These are phyloP conservation scores for Linum lewisii DNA, from an alignment of 345 rosid species.

Conservation along the genomic window DNA sequence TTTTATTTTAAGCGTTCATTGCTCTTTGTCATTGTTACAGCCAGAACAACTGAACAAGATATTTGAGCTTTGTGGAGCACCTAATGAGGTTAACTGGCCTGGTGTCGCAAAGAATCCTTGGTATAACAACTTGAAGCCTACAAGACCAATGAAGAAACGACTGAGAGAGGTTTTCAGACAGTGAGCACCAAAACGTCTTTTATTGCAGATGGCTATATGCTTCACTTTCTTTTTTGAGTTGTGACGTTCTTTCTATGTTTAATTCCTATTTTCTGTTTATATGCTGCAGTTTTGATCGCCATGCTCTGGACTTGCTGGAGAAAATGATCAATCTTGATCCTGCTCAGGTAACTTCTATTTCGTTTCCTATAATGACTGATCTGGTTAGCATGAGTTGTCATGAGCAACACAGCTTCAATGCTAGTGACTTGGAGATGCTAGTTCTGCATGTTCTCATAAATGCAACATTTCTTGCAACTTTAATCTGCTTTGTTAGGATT, in stretches of 20 bases:
- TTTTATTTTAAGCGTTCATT: not conserved
- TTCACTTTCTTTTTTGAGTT: not conserved
- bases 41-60: constrained; percentile 75
- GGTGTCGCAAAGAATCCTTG: constrained; percentile 70
- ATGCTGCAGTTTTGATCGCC: constrained; percentile 55
- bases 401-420: no score
- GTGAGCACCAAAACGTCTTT: constrained; percentile 35
- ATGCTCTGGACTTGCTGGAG: constrained; percentile 88
- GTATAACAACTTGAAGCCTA: constrained; percentile 67
- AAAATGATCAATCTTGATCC: constrained; percentile 88
- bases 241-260: not conserved
- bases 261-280: constrained; percentile 5
- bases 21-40: constrained; percentile 22
- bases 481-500: no score
- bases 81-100: constrained; percentile 68
- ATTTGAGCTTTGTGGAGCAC: constrained; percentile 69
- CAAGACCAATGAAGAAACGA: constrained; percentile 68
- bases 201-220: not conserved
- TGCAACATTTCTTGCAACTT: no score
- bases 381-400: no score
- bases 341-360: constrained; percentile 44
- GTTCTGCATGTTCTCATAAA: no score
- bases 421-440: no score
- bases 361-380: not conserved
- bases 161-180: constrained; percentile 66